These are phyloP conservation scores for Ceratobasidium sp. DNA, from an alignment of 1,284 basidiomycete genomes.

Conservation along the genomic window DNA sequence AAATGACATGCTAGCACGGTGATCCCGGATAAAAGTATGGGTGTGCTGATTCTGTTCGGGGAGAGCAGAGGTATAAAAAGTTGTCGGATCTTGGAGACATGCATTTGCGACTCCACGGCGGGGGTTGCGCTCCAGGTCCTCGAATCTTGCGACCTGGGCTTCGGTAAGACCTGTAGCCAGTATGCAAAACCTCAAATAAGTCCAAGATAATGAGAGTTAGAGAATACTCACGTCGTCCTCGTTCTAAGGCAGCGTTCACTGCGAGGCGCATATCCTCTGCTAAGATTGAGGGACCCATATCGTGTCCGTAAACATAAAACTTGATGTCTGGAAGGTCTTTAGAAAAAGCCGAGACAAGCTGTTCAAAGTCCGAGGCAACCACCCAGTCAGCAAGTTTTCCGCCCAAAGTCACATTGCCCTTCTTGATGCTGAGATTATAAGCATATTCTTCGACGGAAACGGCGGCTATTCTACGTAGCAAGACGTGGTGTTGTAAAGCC, in stretches of 20 bases:
- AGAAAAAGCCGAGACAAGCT: constrained; percentile 47
- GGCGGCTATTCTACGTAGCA: constrained; percentile 50
- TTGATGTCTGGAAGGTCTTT: constrained; percentile 49
- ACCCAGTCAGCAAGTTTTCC: constrained; percentile 43
- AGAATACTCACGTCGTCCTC: constrained; percentile 58
- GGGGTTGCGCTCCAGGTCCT: constrained; percentile 58
- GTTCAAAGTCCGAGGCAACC: constrained; percentile 42
- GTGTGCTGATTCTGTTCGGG: constrained; percentile 41
- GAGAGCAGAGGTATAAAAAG: constrained; percentile 52
- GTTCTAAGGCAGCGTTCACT: constrained; percentile 57
- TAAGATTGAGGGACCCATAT: constrained; percentile 58
- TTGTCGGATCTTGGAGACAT: constrained; percentile 54
- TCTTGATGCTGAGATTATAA: constrained; percentile 53
- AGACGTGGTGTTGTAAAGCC: constrained; percentile 51
- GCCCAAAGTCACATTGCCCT: constrained; percentile 47
- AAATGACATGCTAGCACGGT: constrained; percentile 63
- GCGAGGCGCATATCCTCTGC: constrained; percentile 60
- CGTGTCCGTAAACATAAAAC: constrained; percentile 58
- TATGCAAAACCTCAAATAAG: not conserved
- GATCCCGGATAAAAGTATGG: constrained; percentile 61
- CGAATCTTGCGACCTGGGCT: constrained; percentile 57
- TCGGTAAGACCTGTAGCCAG: constrained; percentile 57
- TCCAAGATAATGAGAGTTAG: too few species aligned
- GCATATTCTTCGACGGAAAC: constrained; percentile 49
- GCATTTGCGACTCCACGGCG: constrained; percentile 54